Percentiles rank a stretch among this genome's conserved stretches.
phyloP scores from a whole-genome alignment of 352 stramenopile species.

The Globisporangium heterothallicum region DNA sequence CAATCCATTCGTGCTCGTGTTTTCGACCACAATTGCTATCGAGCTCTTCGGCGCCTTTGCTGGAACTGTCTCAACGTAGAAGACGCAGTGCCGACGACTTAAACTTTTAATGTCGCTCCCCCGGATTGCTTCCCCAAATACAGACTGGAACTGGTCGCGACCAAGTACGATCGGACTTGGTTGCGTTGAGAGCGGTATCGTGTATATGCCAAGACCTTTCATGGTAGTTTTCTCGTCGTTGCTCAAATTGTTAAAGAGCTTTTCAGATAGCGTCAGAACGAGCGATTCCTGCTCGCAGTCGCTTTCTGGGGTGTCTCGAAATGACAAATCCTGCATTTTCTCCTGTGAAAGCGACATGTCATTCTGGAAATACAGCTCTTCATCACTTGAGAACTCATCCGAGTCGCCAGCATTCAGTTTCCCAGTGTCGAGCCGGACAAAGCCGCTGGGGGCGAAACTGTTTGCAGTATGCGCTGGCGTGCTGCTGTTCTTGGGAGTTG shows the following conservation, averaged over 20 bases:
- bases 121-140: slow-evolving; percentile 67
- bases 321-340: slow-evolving; percentile 58
- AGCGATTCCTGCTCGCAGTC: slow-evolving; percentile 9
- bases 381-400: slow-evolving; percentile 42
- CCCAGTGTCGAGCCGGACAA: slow-evolving; percentile 1
- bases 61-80: slow-evolving; percentile 30
- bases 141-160: slow-evolving; percentile 52
- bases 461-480: not conserved
- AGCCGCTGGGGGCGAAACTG: slow-evolving; percentile 4
- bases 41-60: slow-evolving; percentile 19
- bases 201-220: slow-evolving; percentile 42
- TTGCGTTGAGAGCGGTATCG: slow-evolving; percentile 26
- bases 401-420: slow-evolving; percentile 15
- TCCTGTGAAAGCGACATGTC: slow-evolving; percentile 65
- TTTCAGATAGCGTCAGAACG: slow-evolving; percentile 33
- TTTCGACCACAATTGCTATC: slow-evolving; percentile 50
- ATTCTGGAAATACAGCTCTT: slow-evolving; percentile 52
- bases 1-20: slow-evolving; percentile 71
- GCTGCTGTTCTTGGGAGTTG: not conserved
- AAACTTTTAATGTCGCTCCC: slow-evolving; percentile 46
- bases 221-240: slow-evolving; percentile 38
- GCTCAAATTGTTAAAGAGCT: slow-evolving; percentile 36
- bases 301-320: slow-evolving; percentile 42
- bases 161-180: slow-evolving; percentile 26
- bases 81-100: slow-evolving; percentile 57